Conservation (phyloP, 148 eudicot species). For the Vaccinium corymbosum region DNA sequence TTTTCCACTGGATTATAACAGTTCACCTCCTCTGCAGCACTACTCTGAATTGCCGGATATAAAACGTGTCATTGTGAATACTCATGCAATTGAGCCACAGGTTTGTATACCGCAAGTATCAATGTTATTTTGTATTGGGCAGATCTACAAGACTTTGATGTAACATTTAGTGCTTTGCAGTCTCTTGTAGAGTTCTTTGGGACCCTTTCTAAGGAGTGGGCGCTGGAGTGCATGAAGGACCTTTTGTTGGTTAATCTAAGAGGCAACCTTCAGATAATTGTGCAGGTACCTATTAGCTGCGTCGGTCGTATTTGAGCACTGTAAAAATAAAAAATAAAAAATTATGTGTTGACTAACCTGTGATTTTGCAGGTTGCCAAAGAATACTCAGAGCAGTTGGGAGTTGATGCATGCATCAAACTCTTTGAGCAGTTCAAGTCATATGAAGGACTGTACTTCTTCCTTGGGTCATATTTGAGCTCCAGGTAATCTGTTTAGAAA, state of each 20-base stretch:
- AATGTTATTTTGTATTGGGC: neutral
- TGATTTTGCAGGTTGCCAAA: slow-evolving; percentile 75
- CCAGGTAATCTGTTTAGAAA: slow-evolving; percentile 55
- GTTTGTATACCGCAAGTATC: slow-evolving; percentile 27
- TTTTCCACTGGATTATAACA: slow-evolving; percentile 5
- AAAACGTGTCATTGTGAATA: slow-evolving; percentile 94
- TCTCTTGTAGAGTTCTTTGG: slow-evolving; percentile 98
- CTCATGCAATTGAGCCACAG: slow-evolving; percentile 99
- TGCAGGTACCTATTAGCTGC: slow-evolving; percentile 53
- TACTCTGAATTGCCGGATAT: slow-evolving; percentile 81
- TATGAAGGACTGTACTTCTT: slow-evolving; percentile 95
- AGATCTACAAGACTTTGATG: slow-evolving; percentile 5
- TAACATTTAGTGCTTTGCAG: slow-evolving; percentile 32
- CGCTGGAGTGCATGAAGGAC: slow-evolving; percentile 97
- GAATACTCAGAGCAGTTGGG: slow-evolving; percentile 94
- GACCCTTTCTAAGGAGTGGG: slow-evolving; percentile 94
- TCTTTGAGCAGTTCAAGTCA: slow-evolving; percentile 94
- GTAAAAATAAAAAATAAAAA: neutral
- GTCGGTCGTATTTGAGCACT: slow-evolving; percentile 2
- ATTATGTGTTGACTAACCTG: neutral
- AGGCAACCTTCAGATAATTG: slow-evolving; percentile 98
- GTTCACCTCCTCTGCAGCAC: slow-evolving; percentile 56
- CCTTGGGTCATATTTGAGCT: slow-evolving; percentile 89
- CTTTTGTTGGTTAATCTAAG: slow-evolving; percentile 83
- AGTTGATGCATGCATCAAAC: slow-evolving; percentile 79